Percentiles rank a stretch among this genome's conserved stretches.
These are phyloP conservation scores for Aspergillus fischeri DNA, from an alignment of 2,329 filamentous ascomycete genomes.

Conservation along the genomic window DNA sequence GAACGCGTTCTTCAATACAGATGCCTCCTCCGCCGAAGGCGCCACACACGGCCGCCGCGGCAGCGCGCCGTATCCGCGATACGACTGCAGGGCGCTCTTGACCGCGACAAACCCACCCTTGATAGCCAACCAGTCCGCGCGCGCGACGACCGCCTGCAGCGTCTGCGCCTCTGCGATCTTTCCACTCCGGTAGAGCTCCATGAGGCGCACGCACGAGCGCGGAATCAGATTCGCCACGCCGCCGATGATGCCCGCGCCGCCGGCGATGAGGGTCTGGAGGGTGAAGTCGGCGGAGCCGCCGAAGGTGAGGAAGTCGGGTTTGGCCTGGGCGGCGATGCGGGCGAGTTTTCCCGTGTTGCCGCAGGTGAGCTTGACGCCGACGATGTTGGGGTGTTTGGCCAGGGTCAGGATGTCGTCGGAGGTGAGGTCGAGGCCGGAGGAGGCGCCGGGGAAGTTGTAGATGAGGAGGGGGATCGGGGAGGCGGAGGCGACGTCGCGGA, in stretches of 20 bases:
- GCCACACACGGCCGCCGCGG: conserved; percentile 63
- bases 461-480: conserved; percentile 62
- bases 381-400: conserved; percentile 59
- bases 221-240: conserved; percentile 83
- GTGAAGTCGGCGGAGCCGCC: conserved; percentile 87
- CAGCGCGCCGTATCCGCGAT: conserved; percentile 76
- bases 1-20: conserved; percentile 34
- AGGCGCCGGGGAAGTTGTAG: conserved; percentile 69
- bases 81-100: conserved; percentile 74
- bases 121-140: conserved; percentile 77
- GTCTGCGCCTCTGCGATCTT: conserved; percentile 70
- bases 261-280: conserved; percentile 71
- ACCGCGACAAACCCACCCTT: conserved; percentile 82
- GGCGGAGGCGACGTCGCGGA: conserved; percentile 58
- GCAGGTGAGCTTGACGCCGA: conserved; percentile 68
- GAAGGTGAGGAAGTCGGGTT: conserved; percentile 69
- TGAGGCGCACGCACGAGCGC: conserved; percentile 73
- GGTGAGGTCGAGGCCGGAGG: conserved; percentile 63
- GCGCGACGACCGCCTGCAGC: conserved; percentile 72
- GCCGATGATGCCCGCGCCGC: conserved; percentile 79
- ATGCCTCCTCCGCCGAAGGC: conserved; percentile 35
- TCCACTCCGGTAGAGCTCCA: conserved; percentile 69
- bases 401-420: conserved; percentile 61
- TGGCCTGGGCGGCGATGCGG: conserved; percentile 51
- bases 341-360: conserved; percentile 71